Percentiles rank a stretch among this genome's conserved stretches.
Conservation (phyloP, 2,329 filamentous ascomycete species). For the Plenodomus biglobosus region DNA sequence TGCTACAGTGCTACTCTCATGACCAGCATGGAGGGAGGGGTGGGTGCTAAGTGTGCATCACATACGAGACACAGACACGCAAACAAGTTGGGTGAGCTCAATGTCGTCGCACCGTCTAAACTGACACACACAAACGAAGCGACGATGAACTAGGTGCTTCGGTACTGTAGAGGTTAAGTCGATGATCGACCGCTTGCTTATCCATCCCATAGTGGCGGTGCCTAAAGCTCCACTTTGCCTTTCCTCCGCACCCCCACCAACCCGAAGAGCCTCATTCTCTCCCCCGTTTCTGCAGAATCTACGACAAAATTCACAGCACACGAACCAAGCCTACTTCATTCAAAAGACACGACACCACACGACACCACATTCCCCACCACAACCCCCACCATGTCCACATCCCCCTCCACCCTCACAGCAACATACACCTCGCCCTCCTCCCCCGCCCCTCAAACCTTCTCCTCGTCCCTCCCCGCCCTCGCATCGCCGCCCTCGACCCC, state of each 20-base stretch:
- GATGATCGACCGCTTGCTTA: neutral
- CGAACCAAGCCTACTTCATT: too few relatives aligned
- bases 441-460: conserved; percentile 31
- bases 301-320: too few relatives aligned
- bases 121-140: too few relatives aligned
- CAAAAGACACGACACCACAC: neutral
- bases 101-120: neutral
- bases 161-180: too few relatives aligned
- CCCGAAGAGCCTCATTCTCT: neutral
- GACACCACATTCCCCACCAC: neutral
- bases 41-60: too few relatives aligned
- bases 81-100: too few relatives aligned
- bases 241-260: neutral
- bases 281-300: neutral
- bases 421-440: conserved; percentile 56
- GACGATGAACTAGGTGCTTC: too few relatives aligned
- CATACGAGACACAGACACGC: too few relatives aligned
- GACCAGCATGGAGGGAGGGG: conserved; percentile 25
- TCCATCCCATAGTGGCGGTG: neutral
- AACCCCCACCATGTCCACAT: neutral
- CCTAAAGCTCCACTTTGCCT: neutral
- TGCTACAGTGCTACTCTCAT: conserved; percentile 13
- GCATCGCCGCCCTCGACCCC: conserved; percentile 35
- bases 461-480: conserved; percentile 24
- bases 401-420: conserved; percentile 47